These are phyloP conservation scores for Colletotrichum karsti DNA, from an alignment of 2,329 filamentous ascomycete genomes.

Conservation along the genomic window DNA sequence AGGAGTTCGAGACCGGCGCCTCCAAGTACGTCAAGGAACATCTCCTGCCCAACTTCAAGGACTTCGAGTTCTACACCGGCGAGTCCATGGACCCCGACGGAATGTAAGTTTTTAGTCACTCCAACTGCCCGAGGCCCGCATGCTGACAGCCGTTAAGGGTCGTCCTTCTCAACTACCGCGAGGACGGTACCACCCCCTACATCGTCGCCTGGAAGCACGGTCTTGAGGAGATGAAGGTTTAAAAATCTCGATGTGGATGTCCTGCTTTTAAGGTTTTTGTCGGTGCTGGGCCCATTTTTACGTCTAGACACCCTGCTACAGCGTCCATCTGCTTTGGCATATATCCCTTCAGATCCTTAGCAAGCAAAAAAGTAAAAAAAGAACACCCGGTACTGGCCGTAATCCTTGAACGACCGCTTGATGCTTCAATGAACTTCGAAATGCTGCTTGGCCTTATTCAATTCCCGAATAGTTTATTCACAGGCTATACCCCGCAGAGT, in stretches of 20 bases:
- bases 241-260: conserved; percentile 46
- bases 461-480: background rate
- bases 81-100: conserved; percentile 92
- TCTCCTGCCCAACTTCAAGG: conserved; percentile 86
- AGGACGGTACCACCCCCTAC: conserved; percentile 92
- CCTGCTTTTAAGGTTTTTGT: conserved; percentile 25
- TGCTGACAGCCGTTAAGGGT: conserved; percentile 61
- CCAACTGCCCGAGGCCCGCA: background rate
- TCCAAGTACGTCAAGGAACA: conserved; percentile 81
- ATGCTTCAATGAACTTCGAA: background rate
- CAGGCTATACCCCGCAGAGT: background rate
- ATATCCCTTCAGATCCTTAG: conserved; percentile 31
- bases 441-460: background rate
- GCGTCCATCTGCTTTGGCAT: conserved; percentile 31
- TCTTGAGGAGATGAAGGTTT: conserved; percentile 90
- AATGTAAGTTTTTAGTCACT: conserved; percentile 71
- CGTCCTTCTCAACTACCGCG: conserved; percentile 95
- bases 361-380: conserved; percentile 28
- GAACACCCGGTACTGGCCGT: conserved; percentile 23
- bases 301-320: conserved; percentile 22
- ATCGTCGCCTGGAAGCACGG: conserved; percentile 97
- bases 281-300: conserved; percentile 9
- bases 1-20: conserved; percentile 83
- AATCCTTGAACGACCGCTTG: background rate
- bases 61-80: conserved; percentile 94